Percentiles rank a stretch among this genome's conserved stretches.
Conservation (phyloP, 2,329 filamentous ascomycete genomes). For the Penicillium sp. region DNA sequence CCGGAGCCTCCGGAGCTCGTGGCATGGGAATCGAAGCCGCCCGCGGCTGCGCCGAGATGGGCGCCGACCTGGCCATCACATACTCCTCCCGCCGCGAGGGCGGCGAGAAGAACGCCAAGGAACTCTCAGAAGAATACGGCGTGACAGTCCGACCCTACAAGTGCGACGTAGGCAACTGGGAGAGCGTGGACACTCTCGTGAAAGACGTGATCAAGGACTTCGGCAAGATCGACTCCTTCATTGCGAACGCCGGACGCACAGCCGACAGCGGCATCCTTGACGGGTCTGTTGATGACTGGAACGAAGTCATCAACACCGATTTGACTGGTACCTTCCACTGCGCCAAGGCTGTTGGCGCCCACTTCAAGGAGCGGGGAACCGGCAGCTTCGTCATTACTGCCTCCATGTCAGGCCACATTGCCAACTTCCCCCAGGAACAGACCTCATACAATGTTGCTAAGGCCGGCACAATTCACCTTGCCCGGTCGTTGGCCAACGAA, state of each 20-base stretch:
- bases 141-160: conserved; percentile 69
- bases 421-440: conserved; percentile 63
- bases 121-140: conserved; percentile 59
- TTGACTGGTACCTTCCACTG: conserved; percentile 84
- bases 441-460: conserved; percentile 66
- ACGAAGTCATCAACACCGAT: conserved; percentile 80
- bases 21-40: conserved; percentile 69
- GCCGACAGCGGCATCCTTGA: conserved; percentile 69
- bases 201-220: conserved; percentile 66
- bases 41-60: conserved; percentile 64
- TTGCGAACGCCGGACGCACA: conserved; percentile 70
- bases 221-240: conserved; percentile 65
- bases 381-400: conserved; percentile 67
- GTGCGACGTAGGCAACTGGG: conserved; percentile 59
- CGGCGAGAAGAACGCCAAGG: conserved; percentile 65
- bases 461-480: conserved; percentile 66
- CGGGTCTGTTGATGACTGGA: conserved; percentile 67
- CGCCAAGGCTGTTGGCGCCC: conserved; percentile 80
- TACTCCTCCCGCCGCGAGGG: conserved; percentile 62
- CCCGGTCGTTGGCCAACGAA: conserved; percentile 65
- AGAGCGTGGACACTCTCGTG: conserved; percentile 58
- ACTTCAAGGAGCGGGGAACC: conserved; percentile 67
- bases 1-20: conserved; percentile 58
- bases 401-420: conserved; percentile 60
- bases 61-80: conserved; percentile 65